phyloP scores from a whole-genome alignment of 2,329 filamentous ascomycete species.

The Talaromyces sp. region DNA sequence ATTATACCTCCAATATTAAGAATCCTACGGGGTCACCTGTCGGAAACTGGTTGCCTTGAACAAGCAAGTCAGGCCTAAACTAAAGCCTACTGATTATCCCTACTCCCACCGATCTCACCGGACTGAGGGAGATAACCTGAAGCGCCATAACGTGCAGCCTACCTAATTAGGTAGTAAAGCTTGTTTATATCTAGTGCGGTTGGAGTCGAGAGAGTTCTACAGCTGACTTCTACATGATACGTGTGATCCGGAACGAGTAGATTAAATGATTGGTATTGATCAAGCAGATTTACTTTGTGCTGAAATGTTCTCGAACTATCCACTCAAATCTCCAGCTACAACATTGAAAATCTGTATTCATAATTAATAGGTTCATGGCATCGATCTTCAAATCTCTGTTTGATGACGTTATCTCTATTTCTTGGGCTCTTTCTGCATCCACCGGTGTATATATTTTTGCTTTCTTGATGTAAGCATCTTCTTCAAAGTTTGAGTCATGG shows the following conservation, averaged over 20 bases:
- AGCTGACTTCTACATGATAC: background rate
- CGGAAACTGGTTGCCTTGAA: background rate
- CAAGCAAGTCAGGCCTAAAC: background rate
- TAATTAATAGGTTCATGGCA: background rate
- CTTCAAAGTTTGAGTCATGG: background rate
- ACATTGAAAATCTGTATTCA: background rate
- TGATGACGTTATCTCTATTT: background rate
- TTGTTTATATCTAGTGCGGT: too few species aligned
- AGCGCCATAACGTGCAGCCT: too few species aligned
- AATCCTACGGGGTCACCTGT: background rate
- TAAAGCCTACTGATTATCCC: background rate
- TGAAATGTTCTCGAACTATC: background rate
- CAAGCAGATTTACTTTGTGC: background rate
- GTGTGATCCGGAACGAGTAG: background rate
- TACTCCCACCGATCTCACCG: background rate
- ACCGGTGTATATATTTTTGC: too few species aligned
- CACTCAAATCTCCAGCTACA: background rate
- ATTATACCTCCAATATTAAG: background rate
- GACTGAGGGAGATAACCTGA: too few species aligned
- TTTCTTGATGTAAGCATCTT: background rate
- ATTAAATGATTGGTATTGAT: background rate
- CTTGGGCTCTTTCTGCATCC: background rate
- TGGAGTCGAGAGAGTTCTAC: too few species aligned
- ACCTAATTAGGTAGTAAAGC: too few species aligned
- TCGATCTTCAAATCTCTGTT: background rate